Percentiles rank a stretch among this genome's conserved stretches.
Conservation (phyloP, 768 basidiomycete species). For the Lactifluus subvellereus region DNA sequence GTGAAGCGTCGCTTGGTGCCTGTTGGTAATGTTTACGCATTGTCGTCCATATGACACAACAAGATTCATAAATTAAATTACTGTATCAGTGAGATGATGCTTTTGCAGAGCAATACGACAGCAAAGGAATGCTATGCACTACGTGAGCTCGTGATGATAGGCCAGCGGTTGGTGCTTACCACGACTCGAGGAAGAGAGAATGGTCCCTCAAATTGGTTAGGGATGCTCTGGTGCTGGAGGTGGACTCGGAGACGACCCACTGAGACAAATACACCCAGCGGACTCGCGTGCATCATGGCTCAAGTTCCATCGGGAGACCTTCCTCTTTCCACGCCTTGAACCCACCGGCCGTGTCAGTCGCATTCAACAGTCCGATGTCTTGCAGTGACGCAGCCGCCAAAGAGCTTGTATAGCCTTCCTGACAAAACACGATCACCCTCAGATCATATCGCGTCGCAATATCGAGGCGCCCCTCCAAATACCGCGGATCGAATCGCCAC, state of each 20-base stretch:
- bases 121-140: neutral
- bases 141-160: neutral
- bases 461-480: conserved; percentile 43
- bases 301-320: conserved; percentile 45
- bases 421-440: conserved; percentile 66
- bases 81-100: neutral
- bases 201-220: neutral
- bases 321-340: conserved; percentile 66
- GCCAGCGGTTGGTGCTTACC: neutral
- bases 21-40: neutral
- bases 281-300: neutral
- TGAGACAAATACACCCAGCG: neutral
- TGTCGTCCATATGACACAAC: neutral
- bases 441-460: conserved; percentile 75
- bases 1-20: no score
- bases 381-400: conserved; percentile 66
- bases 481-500: conserved; percentile 74
- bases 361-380: conserved; percentile 63
- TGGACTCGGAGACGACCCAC: neutral
- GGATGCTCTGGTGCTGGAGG: neutral
- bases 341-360: conserved; percentile 74
- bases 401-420: conserved; percentile 67
- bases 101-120: neutral
- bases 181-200: conserved; percentile 1
- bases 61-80: neutral